Conservation (phyloP, 1,139 yeast genomes). For the Pichia terricola region DNA sequence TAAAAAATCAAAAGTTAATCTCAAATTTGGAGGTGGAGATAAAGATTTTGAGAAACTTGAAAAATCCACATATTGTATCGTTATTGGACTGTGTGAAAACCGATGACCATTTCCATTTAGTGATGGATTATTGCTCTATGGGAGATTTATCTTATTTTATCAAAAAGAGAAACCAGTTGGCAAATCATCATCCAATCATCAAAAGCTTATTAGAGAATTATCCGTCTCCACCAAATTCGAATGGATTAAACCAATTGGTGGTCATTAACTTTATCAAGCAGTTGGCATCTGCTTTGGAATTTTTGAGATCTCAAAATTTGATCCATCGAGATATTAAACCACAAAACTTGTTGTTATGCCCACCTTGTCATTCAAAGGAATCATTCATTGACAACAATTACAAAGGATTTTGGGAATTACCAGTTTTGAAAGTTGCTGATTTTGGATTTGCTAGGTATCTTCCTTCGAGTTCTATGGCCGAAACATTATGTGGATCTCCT, state of each 20-base stretch:
- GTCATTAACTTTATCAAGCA: constrained; percentile 83
- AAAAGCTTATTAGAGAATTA: constrained; percentile 68
- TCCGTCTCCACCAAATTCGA: constrained; percentile 68
- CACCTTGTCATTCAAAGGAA: constrained; percentile 53
- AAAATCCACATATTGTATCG: constrained; percentile 89
- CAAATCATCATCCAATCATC: constrained; percentile 69
- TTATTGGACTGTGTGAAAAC: constrained; percentile 77
- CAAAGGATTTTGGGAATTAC: constrained; percentile 81
- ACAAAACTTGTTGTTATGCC: constrained; percentile 79
- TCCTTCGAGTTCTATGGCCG: constrained; percentile 90
- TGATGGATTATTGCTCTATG: constrained; percentile 95
- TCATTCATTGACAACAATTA: constrained; percentile 50
- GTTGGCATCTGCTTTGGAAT: constrained; percentile 72
- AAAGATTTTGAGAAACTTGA: constrained; percentile 69
- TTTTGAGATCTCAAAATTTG: constrained; percentile 70
- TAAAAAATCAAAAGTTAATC: constrained; percentile 74
- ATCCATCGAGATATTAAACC: constrained; percentile 93
- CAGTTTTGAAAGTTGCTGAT: constrained; percentile 87
- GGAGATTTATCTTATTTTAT: constrained; percentile 90
- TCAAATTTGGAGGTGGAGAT: constrained; percentile 91
- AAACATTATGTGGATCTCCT: constrained; percentile 95
- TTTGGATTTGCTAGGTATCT: constrained; percentile 94
- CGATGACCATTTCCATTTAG: constrained; percentile 67
- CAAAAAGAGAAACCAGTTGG: constrained; percentile 62
- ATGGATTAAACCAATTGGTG: constrained; percentile 71